Base-by-base conservation (phyloP, 1,284 basidiomycete species). In the Trichosporon sp. region DNA sequence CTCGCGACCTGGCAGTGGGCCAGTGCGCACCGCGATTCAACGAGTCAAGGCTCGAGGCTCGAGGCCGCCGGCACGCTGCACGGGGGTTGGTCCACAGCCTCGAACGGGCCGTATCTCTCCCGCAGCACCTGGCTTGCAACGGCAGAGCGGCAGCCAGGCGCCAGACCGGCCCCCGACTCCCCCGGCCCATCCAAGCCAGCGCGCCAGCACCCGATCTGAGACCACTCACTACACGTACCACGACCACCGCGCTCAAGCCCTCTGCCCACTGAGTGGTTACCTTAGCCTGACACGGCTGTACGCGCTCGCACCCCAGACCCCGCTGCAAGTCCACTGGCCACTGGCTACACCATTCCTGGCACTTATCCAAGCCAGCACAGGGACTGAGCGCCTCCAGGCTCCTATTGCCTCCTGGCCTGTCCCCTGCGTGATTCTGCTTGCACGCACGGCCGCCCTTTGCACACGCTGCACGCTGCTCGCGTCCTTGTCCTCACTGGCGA, bases 311-410 rank as follows among this genome's bases (percentile, higher is more conserved):
- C 51, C 51, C 16, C 51, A 54, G n/a, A 26, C 19, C 51, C 21
- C 51, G 51, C 51, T 26, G 51, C 19, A 2, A 16, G 21, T 11
- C 8, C 51, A 11, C 51, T 54, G 51, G 51, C 51, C 51, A 26
- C 51, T 54, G 51, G 51, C 26, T 26, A 19, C 51, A 26, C 51
- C 51, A 54, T 54, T 54, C 51, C 51, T 19, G 51, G 51, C 19
- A 54, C 51, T 8, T 26, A 26, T 2, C 51, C 21, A 54, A 16
- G 26, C 38, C 51, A 54, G 51, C 19, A 54, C 51, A 54, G 51
- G 51, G 51, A 54, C 51, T 1, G 21, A 19, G 51, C 51, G 51
- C 51, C 51, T 37, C 35, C 35, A 7, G 35, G 35, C 38, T 40
- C 38, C 8, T 26, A 26, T 26, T 26, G 26, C 26, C 26, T 37